Conservation (phyloP, 192 early-diverging fungal genomes). For the Linnemannia exigua region DNA sequence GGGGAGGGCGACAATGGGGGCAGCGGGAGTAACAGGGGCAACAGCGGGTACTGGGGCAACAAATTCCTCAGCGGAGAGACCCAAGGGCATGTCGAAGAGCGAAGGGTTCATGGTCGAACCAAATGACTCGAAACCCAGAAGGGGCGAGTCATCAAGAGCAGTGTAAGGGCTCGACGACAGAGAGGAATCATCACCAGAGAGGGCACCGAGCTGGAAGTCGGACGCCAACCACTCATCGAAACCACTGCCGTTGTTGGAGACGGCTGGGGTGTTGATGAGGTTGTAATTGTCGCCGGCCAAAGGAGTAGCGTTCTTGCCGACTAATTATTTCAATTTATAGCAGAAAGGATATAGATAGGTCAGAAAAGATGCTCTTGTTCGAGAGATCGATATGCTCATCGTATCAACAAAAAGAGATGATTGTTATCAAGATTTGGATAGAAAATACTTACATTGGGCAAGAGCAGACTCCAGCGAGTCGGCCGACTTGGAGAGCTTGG, state of each 20-base stretch:
- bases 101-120: constrained; percentile 22
- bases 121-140: constrained; percentile 44
- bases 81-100: constrained; percentile 46
- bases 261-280: constrained; percentile 8
- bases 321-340: constrained; percentile 5
- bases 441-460: constrained; percentile 46
- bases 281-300: constrained; percentile 18
- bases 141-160: constrained; percentile 46
- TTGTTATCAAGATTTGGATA: background rate
- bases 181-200: constrained; percentile 42
- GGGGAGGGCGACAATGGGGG: background rate
- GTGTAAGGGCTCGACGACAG: constrained; percentile 49
- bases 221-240: constrained; percentile 54
- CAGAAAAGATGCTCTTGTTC: background rate
- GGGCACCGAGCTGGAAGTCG: constrained; percentile 45
- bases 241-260: constrained; percentile 37
- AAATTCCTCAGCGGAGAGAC: background rate
- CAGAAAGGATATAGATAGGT: background rate
- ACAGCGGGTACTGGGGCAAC: background rate
- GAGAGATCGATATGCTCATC: background rate
- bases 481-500: constrained; percentile 51
- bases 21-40: constrained; percentile 1
- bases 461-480: constrained; percentile 51
- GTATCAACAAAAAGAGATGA: background rate
- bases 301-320: constrained; percentile 40